Conservation (phyloP, 768 basidiomycete species). For the Serendipita indica region DNA sequence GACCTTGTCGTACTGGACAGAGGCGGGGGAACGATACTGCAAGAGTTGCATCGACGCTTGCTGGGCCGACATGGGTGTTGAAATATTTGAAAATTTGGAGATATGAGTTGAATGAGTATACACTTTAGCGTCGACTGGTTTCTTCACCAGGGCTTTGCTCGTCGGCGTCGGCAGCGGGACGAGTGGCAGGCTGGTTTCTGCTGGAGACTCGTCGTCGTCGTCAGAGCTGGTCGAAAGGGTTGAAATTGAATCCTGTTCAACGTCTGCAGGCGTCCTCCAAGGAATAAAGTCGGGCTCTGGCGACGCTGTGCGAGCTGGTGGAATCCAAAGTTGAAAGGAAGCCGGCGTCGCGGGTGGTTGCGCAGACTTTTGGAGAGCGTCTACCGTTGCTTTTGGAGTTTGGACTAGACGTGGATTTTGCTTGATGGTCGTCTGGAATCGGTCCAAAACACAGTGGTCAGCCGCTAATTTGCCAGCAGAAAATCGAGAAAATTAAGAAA, state of each 20-base stretch:
- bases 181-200: background rate
- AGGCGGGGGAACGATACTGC: background rate
- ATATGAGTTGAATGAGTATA: background rate
- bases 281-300: background rate
- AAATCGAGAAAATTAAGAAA: background rate
- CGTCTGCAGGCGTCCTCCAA: background rate
- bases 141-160: background rate
- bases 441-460: background rate
- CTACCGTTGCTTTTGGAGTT: background rate
- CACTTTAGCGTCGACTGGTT: background rate
- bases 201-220: constrained; percentile 6
- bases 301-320: background rate
- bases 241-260: background rate
- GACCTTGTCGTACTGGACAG: background rate
- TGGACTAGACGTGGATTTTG: background rate
- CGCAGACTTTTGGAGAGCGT: background rate
- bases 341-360: background rate
- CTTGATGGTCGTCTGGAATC: background rate
- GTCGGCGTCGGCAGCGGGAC: background rate
- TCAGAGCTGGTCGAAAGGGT: background rate
- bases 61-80: background rate
- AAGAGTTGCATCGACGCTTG: background rate
- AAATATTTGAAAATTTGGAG: constrained; percentile 7
- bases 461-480: background rate
- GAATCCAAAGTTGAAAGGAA: background rate